These are phyloP conservation scores for Malania oleifera DNA, from an alignment of 164 flowering plant species.

Conservation along the genomic window DNA sequence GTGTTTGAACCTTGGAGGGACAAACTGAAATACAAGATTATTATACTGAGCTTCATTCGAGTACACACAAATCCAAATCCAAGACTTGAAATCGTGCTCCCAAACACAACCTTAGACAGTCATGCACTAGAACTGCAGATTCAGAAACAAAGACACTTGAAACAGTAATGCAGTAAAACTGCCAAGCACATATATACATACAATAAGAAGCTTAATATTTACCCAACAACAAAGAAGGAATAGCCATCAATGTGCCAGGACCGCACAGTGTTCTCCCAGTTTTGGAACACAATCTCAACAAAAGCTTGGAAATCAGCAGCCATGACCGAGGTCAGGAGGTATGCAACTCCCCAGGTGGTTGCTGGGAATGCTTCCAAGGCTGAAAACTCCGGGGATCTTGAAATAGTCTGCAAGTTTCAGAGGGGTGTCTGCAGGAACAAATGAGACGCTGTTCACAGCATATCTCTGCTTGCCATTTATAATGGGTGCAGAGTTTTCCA, in stretches of 20 bases:
- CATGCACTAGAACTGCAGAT: too few relatives aligned
- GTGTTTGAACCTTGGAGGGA: too few relatives aligned
- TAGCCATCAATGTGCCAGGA: conserved; percentile 71
- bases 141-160: too few relatives aligned
- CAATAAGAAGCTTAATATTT: conserved; percentile 10
- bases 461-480: conserved; percentile 64
- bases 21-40: too few relatives aligned
- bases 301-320: conserved; percentile 43
- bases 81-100: too few relatives aligned
- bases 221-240: conserved; percentile 75
- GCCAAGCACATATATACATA: neutral
- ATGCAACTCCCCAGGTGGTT: conserved; percentile 35
- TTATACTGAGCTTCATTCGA: too few relatives aligned
- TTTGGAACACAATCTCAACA: conserved; percentile 65
- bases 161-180: too few relatives aligned
- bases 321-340: conserved; percentile 57
- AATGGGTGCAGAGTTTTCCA: conserved; percentile 57
- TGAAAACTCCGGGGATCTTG: conserved; percentile 59
- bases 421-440: conserved; percentile 51
- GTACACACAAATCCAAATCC: too few relatives aligned
- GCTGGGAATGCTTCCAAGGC: conserved; percentile 47
- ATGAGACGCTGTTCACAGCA: conserved; percentile 67
- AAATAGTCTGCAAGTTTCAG: conserved; percentile 65
- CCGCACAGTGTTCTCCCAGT: conserved; percentile 65
- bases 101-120: too few relatives aligned